phyloP scores from a whole-genome alignment of 2,329 filamentous ascomycete genomes.

The Clarireedia hainanense region DNA sequence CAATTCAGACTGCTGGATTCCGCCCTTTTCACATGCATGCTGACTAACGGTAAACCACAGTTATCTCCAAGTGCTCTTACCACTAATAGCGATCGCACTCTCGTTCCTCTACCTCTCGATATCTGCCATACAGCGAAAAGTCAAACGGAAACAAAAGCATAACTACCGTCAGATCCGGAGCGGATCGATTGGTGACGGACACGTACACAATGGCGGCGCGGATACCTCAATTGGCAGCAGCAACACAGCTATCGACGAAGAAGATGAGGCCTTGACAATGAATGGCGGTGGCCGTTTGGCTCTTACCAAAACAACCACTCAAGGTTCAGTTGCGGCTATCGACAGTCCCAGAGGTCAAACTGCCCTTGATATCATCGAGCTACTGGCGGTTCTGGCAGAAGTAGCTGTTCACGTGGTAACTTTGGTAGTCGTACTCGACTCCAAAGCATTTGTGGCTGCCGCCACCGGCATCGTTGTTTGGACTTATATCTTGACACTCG shows the following conservation, averaged over 20 bases:
- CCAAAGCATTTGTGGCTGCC: constrained; percentile 50
- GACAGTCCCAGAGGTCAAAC: constrained; percentile 70
- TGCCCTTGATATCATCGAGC: constrained; percentile 64
- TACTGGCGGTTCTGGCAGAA: constrained; percentile 63
- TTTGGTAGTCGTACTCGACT: constrained; percentile 53
- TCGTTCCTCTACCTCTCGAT: constrained; percentile 61
- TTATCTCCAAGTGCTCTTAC: constrained; percentile 74
- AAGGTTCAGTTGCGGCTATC: constrained; percentile 59
- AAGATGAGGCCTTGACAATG: constrained; percentile 50
- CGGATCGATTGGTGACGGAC: constrained; percentile 32
- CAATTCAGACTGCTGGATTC: background rate
- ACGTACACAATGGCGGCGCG: constrained; percentile 21
- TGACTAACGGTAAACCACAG: constrained; percentile 36
- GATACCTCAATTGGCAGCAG: constrained; percentile 17
- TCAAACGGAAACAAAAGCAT: constrained; percentile 42
- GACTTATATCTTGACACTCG: constrained; percentile 72
- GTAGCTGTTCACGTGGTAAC: constrained; percentile 61
- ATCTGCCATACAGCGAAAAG: constrained; percentile 47
- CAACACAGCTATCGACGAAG: constrained; percentile 37
- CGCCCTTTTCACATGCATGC: background rate
- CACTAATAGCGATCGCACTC: constrained; percentile 59
- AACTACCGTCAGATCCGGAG: constrained; percentile 51
- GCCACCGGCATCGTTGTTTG: constrained; percentile 65
- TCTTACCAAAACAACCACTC: constrained; percentile 53
- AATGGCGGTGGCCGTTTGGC: constrained; percentile 49